These are phyloP conservation scores for Nelumbo lutea DNA, from an alignment of 164 flowering plant species.

Conservation along the genomic window DNA sequence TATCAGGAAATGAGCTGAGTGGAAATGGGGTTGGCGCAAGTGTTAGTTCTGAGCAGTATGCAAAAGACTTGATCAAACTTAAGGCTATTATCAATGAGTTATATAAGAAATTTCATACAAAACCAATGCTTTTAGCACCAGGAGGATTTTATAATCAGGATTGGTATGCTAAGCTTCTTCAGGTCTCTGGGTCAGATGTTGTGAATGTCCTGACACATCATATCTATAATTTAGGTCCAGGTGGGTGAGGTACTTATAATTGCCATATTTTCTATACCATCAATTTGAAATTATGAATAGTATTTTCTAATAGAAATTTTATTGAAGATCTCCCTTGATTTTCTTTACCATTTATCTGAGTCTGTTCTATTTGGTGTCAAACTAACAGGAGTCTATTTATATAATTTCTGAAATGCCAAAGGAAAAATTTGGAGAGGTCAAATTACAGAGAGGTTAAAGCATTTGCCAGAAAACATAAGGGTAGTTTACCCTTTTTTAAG, in stretches of 20 bases:
- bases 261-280: background rate
- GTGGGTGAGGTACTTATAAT: slow-evolving; percentile 11
- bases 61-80: slow-evolving; percentile 45
- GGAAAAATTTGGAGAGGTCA: no score
- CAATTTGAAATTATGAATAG: background rate
- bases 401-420: no score
- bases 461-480: no score
- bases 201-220: slow-evolving; percentile 55
- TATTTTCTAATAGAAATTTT: no score
- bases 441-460: no score
- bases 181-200: slow-evolving; percentile 45
- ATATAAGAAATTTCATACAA: slow-evolving; percentile 26
- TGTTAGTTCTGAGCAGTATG: slow-evolving; percentile 48
- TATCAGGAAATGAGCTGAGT: slow-evolving; percentile 65
- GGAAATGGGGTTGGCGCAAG: slow-evolving; percentile 63
- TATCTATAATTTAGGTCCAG: slow-evolving; percentile 58
- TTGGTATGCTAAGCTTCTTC: slow-evolving; percentile 53
- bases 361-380: background rate
- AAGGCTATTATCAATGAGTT: slow-evolving; percentile 34
- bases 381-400: no score
- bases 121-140: slow-evolving; percentile 56
- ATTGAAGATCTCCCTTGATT: no score
- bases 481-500: no score
- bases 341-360: background rate
- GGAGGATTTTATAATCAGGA: slow-evolving; percentile 57